phyloP scores from a whole-genome alignment of 306 rosid species.

The Cicer cuneatum region DNA sequence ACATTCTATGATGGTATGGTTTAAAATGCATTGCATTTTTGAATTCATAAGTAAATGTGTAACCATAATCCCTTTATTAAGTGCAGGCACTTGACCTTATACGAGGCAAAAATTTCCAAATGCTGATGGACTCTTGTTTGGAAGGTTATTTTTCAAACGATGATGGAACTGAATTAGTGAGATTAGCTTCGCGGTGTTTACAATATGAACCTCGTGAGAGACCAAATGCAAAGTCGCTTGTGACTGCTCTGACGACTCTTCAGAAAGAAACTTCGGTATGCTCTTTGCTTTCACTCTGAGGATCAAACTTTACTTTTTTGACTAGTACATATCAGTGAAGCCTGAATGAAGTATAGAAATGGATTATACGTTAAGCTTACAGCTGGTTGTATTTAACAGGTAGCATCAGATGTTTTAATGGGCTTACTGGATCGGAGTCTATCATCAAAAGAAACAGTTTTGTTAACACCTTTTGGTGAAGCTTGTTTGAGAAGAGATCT shows the following conservation, averaged over 20 bases:
- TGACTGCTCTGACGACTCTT: slow-evolving; percentile 74
- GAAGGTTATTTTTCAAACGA: slow-evolving; percentile 87
- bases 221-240: slow-evolving; percentile 86
- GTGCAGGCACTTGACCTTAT: slow-evolving; percentile 86
- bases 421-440: slow-evolving; percentile 70
- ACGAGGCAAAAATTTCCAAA: slow-evolving; percentile 67
- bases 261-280: slow-evolving; percentile 88
- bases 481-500: slow-evolving; percentile 95
- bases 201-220: slow-evolving; percentile 88
- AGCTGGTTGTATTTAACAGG: slow-evolving; percentile 60
- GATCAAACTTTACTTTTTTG: not conserved
- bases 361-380: slow-evolving; percentile 41
- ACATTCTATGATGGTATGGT: slow-evolving; percentile 20
- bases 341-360: slow-evolving; percentile 30
- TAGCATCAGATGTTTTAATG: slow-evolving; percentile 70
- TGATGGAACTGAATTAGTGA: slow-evolving; percentile 85
- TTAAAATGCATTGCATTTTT: slow-evolving; percentile 16
- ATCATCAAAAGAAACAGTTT: slow-evolving; percentile 63
- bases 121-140: slow-evolving; percentile 88
- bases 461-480: slow-evolving; percentile 80
- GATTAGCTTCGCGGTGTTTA: slow-evolving; percentile 85
- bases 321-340: slow-evolving; percentile 42
- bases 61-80: slow-evolving; percentile 34
- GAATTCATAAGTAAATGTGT: slow-evolving; percentile 15
- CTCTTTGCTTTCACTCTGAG: not conserved